phyloP scores from a whole-genome alignment of 148 eudicot species.

The Fagopyrum homotropicum region DNA sequence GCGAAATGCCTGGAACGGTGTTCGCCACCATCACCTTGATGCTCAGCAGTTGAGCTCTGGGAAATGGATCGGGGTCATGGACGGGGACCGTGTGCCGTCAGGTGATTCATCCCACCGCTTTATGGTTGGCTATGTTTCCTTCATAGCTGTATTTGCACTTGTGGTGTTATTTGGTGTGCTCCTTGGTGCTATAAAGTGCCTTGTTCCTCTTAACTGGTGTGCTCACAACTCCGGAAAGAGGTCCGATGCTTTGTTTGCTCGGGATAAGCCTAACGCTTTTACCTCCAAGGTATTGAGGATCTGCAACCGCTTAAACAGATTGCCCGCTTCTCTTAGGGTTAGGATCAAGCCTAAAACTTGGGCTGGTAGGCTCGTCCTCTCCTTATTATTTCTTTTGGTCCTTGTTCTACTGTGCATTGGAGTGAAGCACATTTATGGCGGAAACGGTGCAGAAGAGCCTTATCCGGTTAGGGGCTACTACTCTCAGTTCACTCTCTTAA shows the following conservation, averaged over 20 bases:
- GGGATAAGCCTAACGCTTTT: constrained; percentile 54
- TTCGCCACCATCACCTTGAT: constrained; percentile 85
- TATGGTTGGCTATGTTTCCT: constrained; percentile 49
- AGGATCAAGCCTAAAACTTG: constrained; percentile 56
- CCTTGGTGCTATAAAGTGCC: constrained; percentile 61
- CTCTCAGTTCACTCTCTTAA: constrained; percentile 78
- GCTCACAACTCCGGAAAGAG: constrained; percentile 68
- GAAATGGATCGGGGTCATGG: constrained; percentile 76
- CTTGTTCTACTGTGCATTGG: constrained; percentile 55
- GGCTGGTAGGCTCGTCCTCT: constrained; percentile 41
- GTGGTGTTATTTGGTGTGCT: constrained; percentile 58
- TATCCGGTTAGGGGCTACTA: constrained; percentile 57
- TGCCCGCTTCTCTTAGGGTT: constrained; percentile 41
- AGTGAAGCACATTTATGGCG: constrained; percentile 56
- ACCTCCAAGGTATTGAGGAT: constrained; percentile 51
- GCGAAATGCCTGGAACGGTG: constrained; percentile 81
- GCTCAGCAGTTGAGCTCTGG: constrained; percentile 69
- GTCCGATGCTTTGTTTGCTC: constrained; percentile 51
- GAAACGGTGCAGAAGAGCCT: constrained; percentile 75
- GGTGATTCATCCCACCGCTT: constrained; percentile 56
- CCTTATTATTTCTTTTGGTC: constrained; percentile 29
- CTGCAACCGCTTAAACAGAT: constrained; percentile 59
- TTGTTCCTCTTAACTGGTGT: constrained; percentile 83
- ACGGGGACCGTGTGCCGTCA: constrained; percentile 88
- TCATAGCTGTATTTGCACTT: constrained; percentile 38